Percentiles rank a stretch among this genome's conserved stretches.
Conservation (phyloP, 1,139 yeast species). For the Scheffersomyces lignicola region DNA sequence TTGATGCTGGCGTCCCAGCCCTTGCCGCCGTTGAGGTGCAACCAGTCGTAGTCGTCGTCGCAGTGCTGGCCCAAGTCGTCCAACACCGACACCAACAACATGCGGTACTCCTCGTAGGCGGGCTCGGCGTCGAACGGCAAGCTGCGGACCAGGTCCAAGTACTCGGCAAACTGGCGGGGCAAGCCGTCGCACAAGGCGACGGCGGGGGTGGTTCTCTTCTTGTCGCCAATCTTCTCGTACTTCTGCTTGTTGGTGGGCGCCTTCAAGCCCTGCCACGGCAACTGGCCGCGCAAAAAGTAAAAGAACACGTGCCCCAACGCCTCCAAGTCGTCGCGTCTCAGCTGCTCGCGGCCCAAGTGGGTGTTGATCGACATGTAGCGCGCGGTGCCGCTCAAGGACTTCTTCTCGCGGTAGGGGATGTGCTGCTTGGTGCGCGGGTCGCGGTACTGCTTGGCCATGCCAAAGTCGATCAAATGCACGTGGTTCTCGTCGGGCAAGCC, state of each 20-base stretch:
- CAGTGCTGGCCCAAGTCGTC: constrained; percentile 69
- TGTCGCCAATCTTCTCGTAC: constrained; percentile 94
- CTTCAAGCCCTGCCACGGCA: constrained; percentile 98
- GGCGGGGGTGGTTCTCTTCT: constrained; percentile 83
- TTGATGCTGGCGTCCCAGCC: constrained; percentile 88
- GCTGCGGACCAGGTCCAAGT: constrained; percentile 78
- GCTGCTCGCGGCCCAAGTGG: constrained; percentile 94
- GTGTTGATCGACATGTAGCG: constrained; percentile 97
- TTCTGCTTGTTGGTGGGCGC: constrained; percentile 98
- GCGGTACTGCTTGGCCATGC: constrained; percentile 97
- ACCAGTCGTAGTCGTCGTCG: constrained; percentile 94
- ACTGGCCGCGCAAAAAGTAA: constrained; percentile 87
- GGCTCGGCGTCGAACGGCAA: constrained; percentile 92
- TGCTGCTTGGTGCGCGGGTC: constrained; percentile 95
- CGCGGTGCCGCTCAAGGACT: constrained; percentile 93
- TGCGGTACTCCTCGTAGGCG: constrained; percentile 82
- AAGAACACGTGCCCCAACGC: constrained; percentile 94
- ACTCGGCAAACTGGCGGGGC: constrained; percentile 85
- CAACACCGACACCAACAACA: constrained; percentile 72
- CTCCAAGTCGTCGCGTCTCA: constrained; percentile 93
- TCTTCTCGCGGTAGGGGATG: constrained; percentile 94
- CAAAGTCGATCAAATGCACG: constrained; percentile 80
- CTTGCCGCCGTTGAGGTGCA: constrained; percentile 84
- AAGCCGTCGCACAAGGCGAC: constrained; percentile 76
- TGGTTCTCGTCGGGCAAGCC: constrained; percentile 49